Base-by-base conservation (phyloP, 2,329 filamentous ascomycete species). In the Colletotrichum shisoi region DNA sequence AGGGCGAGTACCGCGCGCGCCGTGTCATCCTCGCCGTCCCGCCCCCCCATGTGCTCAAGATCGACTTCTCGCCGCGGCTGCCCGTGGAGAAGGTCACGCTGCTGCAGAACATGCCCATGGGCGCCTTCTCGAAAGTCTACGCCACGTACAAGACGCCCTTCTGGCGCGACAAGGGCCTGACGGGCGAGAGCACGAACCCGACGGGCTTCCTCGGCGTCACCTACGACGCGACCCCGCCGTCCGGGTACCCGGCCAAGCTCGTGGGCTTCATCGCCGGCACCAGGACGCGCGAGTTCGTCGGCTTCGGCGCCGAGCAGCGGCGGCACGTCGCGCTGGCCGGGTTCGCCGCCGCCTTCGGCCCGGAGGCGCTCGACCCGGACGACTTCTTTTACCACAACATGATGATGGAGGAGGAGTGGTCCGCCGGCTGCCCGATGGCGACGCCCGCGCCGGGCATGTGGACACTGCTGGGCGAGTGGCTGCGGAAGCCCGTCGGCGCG, bases 341-440 rank as follows among this genome's bases (percentile, higher is more conserved):
- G n/a, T 70, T 70, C 21, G 67, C 68, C 17, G 44, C 59, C 21
- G 62, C 49, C 7, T 69, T 71, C 13, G 63, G 64, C 3, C 59
- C 39, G 21, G 71, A 71, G 57, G 68, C 71, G n/a, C 57, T 62
- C 2, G 46, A 70, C 37, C 56, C 70, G 13, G 63, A 69, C 37
- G 57, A 59, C 2, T 64, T 69, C 60, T 67, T 68, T 37, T 62
- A 65, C 31, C 67, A 71, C 42, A 62, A 54, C 1, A 70, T 64
- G 67, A 70, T 64, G 67, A 54, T 65, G 49, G 68, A 67, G 21
- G 69, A 70, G 19, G 62, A 70, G 12, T 69, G 69, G 67, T 46
- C 63, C 5, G 27, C 24, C 19, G 65, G 62, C 3, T 63, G 67
- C 24, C 70, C 65, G 2, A 51, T 65, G 61, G 63, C 69, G 17